phyloP scores from a whole-genome alignment of 768 basidiomycete genomes.

The Lentinula boryana region DNA sequence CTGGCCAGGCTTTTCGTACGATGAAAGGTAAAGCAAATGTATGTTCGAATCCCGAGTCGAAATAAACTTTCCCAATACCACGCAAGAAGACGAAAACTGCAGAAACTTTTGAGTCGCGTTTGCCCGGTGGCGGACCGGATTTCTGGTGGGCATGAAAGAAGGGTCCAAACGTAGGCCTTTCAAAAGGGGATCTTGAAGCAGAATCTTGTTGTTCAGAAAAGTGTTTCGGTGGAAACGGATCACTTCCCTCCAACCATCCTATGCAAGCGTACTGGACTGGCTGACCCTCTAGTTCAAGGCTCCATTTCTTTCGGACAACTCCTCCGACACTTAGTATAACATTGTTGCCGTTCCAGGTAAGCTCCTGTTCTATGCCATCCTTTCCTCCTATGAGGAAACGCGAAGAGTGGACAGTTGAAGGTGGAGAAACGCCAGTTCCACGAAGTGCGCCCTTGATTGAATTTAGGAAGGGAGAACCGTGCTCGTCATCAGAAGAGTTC shows the following conservation, averaged over 20 bases:
- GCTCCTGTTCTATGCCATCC: conserved; percentile 50
- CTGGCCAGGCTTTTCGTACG: conserved; percentile 72
- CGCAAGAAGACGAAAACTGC: conserved; percentile 77
- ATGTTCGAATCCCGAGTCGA: conserved; percentile 67
- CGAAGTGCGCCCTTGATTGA: conserved; percentile 57
- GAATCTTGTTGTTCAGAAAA: conserved; percentile 24
- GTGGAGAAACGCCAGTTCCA: conserved; percentile 39
- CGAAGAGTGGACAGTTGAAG: conserved; percentile 35
- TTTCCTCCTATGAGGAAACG: conserved; percentile 33
- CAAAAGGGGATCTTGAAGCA: conserved; percentile 18
- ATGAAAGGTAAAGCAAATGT: conserved; percentile 79
- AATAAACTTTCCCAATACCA: conserved; percentile 65
- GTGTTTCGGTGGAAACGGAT: conserved; percentile 17
- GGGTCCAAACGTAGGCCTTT: conserved; percentile 48
- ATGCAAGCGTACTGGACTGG: conserved; percentile 75
- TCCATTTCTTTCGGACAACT: conserved; percentile 68
- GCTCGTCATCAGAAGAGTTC: neutral
- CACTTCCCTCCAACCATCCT: conserved; percentile 53
- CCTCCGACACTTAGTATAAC: conserved; percentile 65
- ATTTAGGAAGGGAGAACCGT: conserved; percentile 38
- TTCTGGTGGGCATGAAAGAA: conserved; percentile 35
- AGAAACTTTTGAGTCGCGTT: conserved; percentile 33
- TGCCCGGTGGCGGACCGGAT: conserved; percentile 29
- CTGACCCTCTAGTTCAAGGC: conserved; percentile 64
- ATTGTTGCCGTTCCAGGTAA: conserved; percentile 62